These are phyloP conservation scores for Lactarius sanguifluus DNA, from an alignment of 768 basidiomycete species.

Conservation along the genomic window DNA sequence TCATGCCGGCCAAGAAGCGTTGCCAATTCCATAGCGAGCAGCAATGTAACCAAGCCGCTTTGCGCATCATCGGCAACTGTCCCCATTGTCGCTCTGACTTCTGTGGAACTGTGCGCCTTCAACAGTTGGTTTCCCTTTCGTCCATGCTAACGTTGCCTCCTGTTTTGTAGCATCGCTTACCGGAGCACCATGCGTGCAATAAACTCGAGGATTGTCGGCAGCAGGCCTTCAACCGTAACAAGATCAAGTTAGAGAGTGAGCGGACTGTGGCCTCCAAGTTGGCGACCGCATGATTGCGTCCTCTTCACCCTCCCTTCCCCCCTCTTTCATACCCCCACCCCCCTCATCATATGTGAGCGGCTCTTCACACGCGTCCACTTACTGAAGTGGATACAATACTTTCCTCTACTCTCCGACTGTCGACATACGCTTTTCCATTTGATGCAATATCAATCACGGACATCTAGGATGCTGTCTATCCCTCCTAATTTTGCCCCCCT, in stretches of 20 bases:
- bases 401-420: slow-evolving; percentile 7
- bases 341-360: not conserved
- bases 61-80: slow-evolving; percentile 85
- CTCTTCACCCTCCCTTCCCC: slow-evolving; percentile 20
- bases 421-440: slow-evolving; percentile 32
- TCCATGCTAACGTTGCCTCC: slow-evolving; percentile 28
- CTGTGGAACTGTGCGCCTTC: slow-evolving; percentile 65
- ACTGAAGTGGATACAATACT: slow-evolving; percentile 9
- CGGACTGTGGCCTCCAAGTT: slow-evolving; percentile 86
- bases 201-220: slow-evolving; percentile 83
- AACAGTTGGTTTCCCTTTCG: slow-evolving; percentile 3
- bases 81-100: slow-evolving; percentile 76
- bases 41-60: slow-evolving; percentile 74
- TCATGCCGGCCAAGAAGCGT: slow-evolving; percentile 84
- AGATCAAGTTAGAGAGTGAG: slow-evolving; percentile 84
- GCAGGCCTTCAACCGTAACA: slow-evolving; percentile 86
- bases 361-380: not conserved
- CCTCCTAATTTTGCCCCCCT: slow-evolving; percentile 15
- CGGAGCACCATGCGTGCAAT: slow-evolving; percentile 84
- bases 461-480: slow-evolving; percentile 28
- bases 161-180: slow-evolving; percentile 70
- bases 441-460: slow-evolving; percentile 31
- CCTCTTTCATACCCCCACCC: slow-evolving; percentile 8
- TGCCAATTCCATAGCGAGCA: slow-evolving; percentile 63
- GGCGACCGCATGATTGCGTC: slow-evolving; percentile 59